Evolutionary conservation across 2,329 filamentous ascomycete species (phyloP).

Genomic region (Lasiodiplodia theobromae): DNA sequence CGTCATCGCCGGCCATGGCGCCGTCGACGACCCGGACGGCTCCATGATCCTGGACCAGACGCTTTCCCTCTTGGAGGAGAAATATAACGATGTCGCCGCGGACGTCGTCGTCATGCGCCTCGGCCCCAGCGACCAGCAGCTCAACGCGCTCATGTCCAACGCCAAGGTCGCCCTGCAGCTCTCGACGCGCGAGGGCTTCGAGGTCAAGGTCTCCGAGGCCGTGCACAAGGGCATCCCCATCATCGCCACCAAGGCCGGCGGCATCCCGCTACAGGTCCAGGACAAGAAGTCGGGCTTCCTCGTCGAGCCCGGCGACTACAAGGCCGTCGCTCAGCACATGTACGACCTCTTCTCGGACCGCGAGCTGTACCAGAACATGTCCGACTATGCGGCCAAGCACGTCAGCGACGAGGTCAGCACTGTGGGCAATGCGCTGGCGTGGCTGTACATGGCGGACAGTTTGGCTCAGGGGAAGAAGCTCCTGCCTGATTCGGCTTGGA

Average conservation of each 20-base stretch:
- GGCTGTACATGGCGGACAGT: slow-evolving; percentile 78
- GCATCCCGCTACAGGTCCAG: slow-evolving; percentile 80
- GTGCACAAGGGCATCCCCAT: slow-evolving; percentile 81
- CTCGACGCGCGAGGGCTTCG: slow-evolving; percentile 82
- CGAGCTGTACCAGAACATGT: slow-evolving; percentile 72
- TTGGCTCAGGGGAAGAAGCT: slow-evolving; percentile 66
- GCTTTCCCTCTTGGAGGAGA: slow-evolving; percentile 68
- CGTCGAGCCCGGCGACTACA: slow-evolving; percentile 73
- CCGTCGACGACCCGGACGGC: slow-evolving; percentile 81
- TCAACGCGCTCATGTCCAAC: slow-evolving; percentile 77
- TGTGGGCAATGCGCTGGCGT: slow-evolving; percentile 77
- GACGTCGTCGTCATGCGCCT: slow-evolving; percentile 79
- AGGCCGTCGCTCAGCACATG: slow-evolving; percentile 72
- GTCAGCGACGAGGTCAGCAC: slow-evolving; percentile 85
- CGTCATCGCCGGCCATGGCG: slow-evolving; percentile 79
- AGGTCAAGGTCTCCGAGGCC: slow-evolving; percentile 86
- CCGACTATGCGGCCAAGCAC: slow-evolving; percentile 66
- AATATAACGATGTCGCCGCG: slow-evolving; percentile 57
- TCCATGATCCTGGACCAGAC: slow-evolving; percentile 75
- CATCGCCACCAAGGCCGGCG: slow-evolving; percentile 77
- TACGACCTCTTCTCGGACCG: slow-evolving; percentile 70
- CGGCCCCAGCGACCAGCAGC: slow-evolving; percentile 78
- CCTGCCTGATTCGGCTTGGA: slow-evolving; percentile 69
- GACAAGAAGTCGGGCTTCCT: slow-evolving; percentile 76
- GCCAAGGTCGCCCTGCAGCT: slow-evolving; percentile 79